Conservation (phyloP, 176 grass and related monocot species). For the Dendrocalamus sinicus region DNA sequence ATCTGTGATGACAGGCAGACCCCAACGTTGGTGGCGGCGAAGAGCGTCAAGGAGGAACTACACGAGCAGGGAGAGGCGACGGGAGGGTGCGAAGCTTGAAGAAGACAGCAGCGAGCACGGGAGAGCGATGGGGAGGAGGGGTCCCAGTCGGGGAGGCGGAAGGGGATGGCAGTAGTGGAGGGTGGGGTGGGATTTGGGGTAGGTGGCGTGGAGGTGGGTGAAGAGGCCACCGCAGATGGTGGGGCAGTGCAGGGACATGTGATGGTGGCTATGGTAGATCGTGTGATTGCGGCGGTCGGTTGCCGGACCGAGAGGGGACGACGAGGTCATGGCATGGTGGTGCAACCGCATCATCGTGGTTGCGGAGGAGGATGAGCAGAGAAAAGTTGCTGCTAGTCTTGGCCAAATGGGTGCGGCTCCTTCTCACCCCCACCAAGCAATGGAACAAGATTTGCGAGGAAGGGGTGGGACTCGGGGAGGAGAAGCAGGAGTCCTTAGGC, state of each 20-base stretch:
- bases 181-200: neutral
- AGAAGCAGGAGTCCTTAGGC: too few species aligned
- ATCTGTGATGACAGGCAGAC: slow-evolving; percentile 53
- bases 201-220: slow-evolving; percentile 45
- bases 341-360: slow-evolving; percentile 38
- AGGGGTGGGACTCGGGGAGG: too few species aligned
- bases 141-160: slow-evolving; percentile 61
- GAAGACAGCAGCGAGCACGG: neutral
- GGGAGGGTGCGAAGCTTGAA: slow-evolving; percentile 55
- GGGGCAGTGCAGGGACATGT: slow-evolving; percentile 61
- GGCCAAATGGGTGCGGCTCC: too few species aligned
- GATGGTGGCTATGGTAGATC: slow-evolving; percentile 72
- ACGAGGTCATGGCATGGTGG: slow-evolving; percentile 27
- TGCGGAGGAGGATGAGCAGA: too few species aligned
- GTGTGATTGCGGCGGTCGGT: slow-evolving; percentile 40
- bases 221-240: slow-evolving; percentile 55
- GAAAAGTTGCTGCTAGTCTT: too few species aligned
- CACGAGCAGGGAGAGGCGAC: slow-evolving; percentile 42
- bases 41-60: too few species aligned
- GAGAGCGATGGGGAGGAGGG: slow-evolving; percentile 36
- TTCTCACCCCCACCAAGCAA: too few species aligned
- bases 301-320: slow-evolving; percentile 5
- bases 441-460: too few species aligned
- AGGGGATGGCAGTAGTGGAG: slow-evolving; percentile 5
- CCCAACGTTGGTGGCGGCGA: slow-evolving; percentile 50